A percentile compares a stretch with the other conserved stretches of the same genome.
Conservation (phyloP, 2,329 filamentous ascomycete genomes). For the Fusarium austroafricanum region DNA sequence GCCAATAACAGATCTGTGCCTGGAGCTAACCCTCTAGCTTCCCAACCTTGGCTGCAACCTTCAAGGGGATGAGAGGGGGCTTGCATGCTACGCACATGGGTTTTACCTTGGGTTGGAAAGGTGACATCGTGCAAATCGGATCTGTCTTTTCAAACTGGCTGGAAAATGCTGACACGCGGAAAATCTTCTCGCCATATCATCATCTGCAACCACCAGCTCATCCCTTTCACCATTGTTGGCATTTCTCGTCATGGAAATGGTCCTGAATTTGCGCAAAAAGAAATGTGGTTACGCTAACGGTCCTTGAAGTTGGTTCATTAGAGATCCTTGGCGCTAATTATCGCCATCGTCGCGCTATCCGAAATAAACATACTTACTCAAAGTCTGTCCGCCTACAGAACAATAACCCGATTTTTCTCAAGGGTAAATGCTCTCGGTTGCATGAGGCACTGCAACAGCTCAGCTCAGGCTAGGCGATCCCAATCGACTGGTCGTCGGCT, state of each 20-base stretch:
- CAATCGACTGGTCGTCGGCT: constrained; percentile 14
- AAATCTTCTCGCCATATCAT: constrained; percentile 32
- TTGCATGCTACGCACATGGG: constrained; percentile 25
- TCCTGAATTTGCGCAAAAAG: not conserved
- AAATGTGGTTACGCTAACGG: not conserved
- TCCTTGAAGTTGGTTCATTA: constrained; percentile 6
- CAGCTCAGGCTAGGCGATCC: constrained; percentile 12
- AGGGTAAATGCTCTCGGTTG: not conserved
- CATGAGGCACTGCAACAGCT: constrained; percentile 8
- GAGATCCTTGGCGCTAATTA: not conserved
- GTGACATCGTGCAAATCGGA: constrained; percentile 46
- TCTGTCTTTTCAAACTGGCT: constrained; percentile 34
- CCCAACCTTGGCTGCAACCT: constrained; percentile 25
- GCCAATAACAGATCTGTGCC: constrained; percentile 56
- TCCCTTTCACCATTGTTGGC: constrained; percentile 4
- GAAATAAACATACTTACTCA: constrained; percentile 11
- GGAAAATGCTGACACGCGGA: constrained; percentile 28
- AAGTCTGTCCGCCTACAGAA: constrained; percentile 11
- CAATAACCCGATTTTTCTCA: constrained; percentile 3
- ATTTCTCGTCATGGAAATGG: not conserved
- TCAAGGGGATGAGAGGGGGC: constrained; percentile 24
- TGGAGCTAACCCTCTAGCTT: constrained; percentile 51
- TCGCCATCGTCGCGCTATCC: constrained; percentile 19
- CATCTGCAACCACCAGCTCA: constrained; percentile 16
- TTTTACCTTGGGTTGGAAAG: constrained; percentile 32